A percentile compares a stretch with the other conserved stretches of the same genome.
phyloP scores from a whole-genome alignment of 2,329 filamentous ascomycete species.

The Xylaria sp. region DNA sequence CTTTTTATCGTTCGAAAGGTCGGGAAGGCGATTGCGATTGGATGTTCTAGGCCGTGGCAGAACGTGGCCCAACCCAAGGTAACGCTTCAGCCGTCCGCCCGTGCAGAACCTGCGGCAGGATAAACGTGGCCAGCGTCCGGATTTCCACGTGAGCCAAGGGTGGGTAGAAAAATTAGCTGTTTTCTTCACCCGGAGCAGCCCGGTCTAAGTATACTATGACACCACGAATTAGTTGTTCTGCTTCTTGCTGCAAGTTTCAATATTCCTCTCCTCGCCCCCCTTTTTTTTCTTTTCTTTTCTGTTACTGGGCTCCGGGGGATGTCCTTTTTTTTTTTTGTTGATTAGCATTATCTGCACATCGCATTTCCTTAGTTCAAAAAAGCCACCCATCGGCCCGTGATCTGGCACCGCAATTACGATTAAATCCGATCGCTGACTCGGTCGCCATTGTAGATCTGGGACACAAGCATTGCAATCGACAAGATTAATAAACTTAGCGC shows the following conservation, averaged over 20 bases:
- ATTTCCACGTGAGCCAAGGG: slow-evolving; percentile 33
- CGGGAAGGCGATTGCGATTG: not conserved
- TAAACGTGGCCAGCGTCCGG: slow-evolving; percentile 33
- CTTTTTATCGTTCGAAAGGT: not conserved
- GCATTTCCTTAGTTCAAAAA: slow-evolving; percentile 7
- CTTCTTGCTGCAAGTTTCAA: not conserved
- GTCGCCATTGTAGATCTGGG: slow-evolving; percentile 10
- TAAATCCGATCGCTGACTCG: slow-evolving; percentile 11
- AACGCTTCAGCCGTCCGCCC: slow-evolving; percentile 22
- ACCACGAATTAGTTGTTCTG: not conserved
- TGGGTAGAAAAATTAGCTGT: slow-evolving; percentile 2
- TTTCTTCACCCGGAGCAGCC: slow-evolving; percentile 2
- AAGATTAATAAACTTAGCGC: slow-evolving; percentile 5
- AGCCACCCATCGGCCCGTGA: slow-evolving; percentile 21
- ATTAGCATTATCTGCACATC: slow-evolving; percentile 2
- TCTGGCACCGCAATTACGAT: slow-evolving; percentile 2
- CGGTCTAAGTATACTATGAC: not conserved
- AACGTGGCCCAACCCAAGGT: not conserved
- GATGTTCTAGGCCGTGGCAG: slow-evolving; percentile 2
- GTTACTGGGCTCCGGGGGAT: not conserved
- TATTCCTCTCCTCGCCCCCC: not conserved
- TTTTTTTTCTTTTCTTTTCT: not conserved
- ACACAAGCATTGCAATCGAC: slow-evolving; percentile 9
- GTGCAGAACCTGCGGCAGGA: slow-evolving; percentile 22
- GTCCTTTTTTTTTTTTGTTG: not conserved